Base-by-base conservation (phyloP, 495 filamentous ascomycete species). In the Oleoguttula mirabilis region DNA sequence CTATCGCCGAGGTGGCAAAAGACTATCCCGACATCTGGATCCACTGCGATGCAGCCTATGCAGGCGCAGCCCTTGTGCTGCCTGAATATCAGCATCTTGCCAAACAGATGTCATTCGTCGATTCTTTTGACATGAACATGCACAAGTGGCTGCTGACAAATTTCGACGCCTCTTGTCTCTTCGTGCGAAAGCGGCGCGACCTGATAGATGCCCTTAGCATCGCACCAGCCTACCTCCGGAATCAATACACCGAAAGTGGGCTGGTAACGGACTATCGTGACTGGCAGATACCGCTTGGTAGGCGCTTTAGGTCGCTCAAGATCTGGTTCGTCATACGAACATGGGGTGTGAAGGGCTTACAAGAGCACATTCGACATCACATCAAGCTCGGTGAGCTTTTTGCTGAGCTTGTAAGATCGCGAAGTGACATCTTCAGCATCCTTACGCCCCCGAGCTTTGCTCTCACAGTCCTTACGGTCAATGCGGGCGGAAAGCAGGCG, bases 101-200 rank as follows among this genome's bases (percentile, higher is more conserved):
- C 0, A 55, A 67, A 31, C 62, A 71, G 5, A 75, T 93, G 36
- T 60, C 59, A 8, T 57, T 65, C 1, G 85, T 94, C 44, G 86
- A 94, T 62, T 85, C 79, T 55, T 94, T 90, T 67, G 75, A 94
- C 56, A 76, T 84, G 66, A 98, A 96, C 63, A 81, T 95, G 81
- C 90, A 95, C 67, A 98, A 98, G 66, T 95, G 90, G 88, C 69
- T 95, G 27, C 72, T 95, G 11, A 84, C 84, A 31, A 94, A 93
- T 63, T 95, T 98, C 55, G 90, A 98, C 63, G 85, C 84, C 33
- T 85, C 80, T 45, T 79, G 79, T 45, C 68, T 94, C 15, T 95
- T 71, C 59, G 76, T 94, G 47, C 73, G 77, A 42, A 71, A 81
- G 52, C 73, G 90, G 12, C 64, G 65, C 19, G 77, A 85, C 55